Evolutionary conservation across 148 eudicot species (phyloP).

Genomic region (Chenopodium berlandieri): DNA sequence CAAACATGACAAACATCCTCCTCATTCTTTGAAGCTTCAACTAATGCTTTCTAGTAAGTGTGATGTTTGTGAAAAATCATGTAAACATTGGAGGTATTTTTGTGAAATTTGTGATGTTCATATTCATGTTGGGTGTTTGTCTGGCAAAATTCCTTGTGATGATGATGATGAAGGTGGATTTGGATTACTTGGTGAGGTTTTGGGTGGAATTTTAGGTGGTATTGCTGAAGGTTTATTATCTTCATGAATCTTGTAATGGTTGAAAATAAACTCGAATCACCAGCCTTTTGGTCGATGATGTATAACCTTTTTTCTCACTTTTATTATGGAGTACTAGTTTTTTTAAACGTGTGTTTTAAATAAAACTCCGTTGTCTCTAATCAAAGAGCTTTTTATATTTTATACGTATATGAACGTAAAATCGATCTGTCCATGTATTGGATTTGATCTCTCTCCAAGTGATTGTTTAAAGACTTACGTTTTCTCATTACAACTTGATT

Average conservation of each 20-base stretch:
- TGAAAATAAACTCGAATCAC: background rate
- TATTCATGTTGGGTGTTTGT: constrained; percentile 30
- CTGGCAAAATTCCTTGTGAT: background rate
- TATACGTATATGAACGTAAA: too few relatives aligned
- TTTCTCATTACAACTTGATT: too few relatives aligned
- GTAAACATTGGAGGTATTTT: constrained; percentile 23
- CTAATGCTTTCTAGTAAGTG: background rate
- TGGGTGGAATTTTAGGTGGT: background rate
- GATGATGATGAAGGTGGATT: constrained; percentile 15
- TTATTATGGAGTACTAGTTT: too few relatives aligned
- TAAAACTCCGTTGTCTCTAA: too few relatives aligned
- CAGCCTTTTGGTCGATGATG: background rate
- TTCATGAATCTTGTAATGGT: background rate
- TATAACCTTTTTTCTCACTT: too few relatives aligned
- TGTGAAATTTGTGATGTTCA: constrained; percentile 32
- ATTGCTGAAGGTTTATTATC: background rate
- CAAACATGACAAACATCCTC: constrained; percentile 17
- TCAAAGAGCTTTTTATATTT: too few relatives aligned
- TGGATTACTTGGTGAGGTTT: background rate
- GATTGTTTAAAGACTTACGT: too few relatives aligned
- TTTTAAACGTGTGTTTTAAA: too few relatives aligned
- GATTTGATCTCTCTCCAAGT: too few relatives aligned
- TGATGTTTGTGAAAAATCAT: constrained; percentile 21
- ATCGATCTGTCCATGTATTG: too few relatives aligned
- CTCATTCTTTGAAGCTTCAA: constrained; percentile 14